These are phyloP conservation scores for Phytophthora sojae DNA, from an alignment of 352 stramenopile species.

Conservation along the genomic window DNA sequence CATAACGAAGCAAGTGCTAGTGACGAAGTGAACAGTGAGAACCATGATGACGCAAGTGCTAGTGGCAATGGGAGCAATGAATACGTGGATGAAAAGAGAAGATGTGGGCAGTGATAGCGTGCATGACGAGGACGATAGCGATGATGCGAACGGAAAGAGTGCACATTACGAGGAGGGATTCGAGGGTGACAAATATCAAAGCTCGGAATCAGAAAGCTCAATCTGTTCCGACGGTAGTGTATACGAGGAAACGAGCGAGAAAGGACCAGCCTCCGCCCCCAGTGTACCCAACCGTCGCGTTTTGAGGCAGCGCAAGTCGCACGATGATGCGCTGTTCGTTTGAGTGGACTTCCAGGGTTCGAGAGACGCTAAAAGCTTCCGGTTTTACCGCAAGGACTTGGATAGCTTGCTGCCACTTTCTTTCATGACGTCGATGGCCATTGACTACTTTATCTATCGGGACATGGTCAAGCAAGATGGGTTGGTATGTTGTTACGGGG, in stretches of 20 bases:
- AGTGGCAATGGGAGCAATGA: no score
- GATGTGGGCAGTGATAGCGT: no score
- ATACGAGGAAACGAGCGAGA: neutral
- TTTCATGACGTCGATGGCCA: neutral
- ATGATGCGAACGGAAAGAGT: no score
- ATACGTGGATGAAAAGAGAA: no score
- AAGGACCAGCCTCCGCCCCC: neutral
- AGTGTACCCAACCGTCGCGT: neutral
- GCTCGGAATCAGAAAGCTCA: neutral
- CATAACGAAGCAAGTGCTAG: no score
- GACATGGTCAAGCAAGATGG: neutral
- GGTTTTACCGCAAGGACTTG: neutral
- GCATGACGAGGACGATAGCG: no score
- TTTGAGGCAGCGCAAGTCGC: neutral
- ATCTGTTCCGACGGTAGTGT: neutral
- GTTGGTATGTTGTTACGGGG: neutral
- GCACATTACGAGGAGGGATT: no score
- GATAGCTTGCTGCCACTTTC: neutral
- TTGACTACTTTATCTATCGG: no score
- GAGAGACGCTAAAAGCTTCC: neutral
- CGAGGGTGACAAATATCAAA: neutral
- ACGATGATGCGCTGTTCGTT: neutral
- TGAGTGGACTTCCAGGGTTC: neutral
- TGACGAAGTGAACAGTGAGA: no score
- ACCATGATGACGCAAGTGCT: no score